phyloP scores from a whole-genome alignment of 352 stramenopile genomes.

The Pythium guiyangense region DNA sequence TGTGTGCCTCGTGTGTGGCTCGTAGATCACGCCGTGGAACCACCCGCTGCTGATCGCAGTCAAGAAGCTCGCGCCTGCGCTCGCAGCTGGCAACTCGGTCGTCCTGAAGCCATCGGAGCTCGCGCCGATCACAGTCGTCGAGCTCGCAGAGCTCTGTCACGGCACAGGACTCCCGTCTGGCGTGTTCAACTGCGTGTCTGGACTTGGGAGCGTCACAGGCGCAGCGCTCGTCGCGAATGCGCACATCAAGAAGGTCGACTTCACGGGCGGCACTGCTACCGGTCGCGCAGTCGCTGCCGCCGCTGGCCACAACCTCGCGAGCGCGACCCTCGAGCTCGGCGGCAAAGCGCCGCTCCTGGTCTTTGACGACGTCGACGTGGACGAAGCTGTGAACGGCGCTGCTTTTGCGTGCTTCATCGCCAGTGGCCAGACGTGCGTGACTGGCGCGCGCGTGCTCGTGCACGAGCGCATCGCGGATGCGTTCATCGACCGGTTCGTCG shows the following conservation, averaged over 20 bases:
- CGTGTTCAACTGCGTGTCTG: slow-evolving; percentile 46
- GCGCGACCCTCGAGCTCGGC: slow-evolving; percentile 60
- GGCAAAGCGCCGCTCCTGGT: slow-evolving; percentile 70
- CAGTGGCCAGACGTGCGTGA: slow-evolving; percentile 78
- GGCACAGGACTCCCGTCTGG: slow-evolving; percentile 32
- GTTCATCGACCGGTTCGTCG: slow-evolving; percentile 57
- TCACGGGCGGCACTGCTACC: slow-evolving; percentile 39
- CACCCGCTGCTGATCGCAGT: slow-evolving; percentile 75
- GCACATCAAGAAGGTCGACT: slow-evolving; percentile 54
- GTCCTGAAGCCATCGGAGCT: slow-evolving; percentile 88
- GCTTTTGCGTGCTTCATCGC: slow-evolving; percentile 71
- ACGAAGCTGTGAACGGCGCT: slow-evolving; percentile 51
- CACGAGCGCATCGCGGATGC: slow-evolving; percentile 73
- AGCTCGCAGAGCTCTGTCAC: slow-evolving; percentile 38
- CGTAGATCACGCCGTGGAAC: slow-evolving; percentile 76
- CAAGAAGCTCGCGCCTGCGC: slow-evolving; percentile 60
- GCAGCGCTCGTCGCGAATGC: slow-evolving; percentile 27
- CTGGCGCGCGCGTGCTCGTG: slow-evolving; percentile 78
- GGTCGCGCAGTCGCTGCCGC: slow-evolving; percentile 29
- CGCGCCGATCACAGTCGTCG: slow-evolving; percentile 49
- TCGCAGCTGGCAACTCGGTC: slow-evolving; percentile 75
- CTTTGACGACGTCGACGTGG: slow-evolving; percentile 57
- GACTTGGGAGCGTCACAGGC: slow-evolving; percentile 28
- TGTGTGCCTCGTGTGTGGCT: too few relatives aligned
- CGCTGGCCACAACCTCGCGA: slow-evolving; percentile 37